Evolutionary conservation across 1,284 basidiomycete species (phyloP), one percentile per base, ranked within the genome.

Genomic region (Fomitopsis betulina): DNA sequence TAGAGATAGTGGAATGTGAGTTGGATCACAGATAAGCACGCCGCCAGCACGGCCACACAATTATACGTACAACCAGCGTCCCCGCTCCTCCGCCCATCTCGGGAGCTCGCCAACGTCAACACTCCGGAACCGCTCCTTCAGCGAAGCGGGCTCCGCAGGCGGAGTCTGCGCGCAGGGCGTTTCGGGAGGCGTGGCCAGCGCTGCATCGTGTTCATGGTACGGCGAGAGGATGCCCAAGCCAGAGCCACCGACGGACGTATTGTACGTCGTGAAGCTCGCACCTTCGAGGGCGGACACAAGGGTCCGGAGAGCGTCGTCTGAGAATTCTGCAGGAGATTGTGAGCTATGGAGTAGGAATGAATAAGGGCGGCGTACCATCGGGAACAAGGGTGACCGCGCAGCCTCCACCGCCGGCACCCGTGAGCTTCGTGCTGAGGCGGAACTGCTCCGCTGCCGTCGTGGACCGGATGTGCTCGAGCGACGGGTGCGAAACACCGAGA

Each of bases 341-440:
- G 58, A 52, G 55, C 43, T 57, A 49, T 57, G 56, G 32, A 47
- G 60, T n/a, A 25, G 49, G 9, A 32, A 2, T n/a, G 19, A 30
- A 7, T 10, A 38, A 27, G 45, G 27, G 37, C 38, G n/a, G 74
- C 80, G 58, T 60, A 87, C 94, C 83, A 75, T 98, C 94, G 53
- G 96, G 96, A 54, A 99, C 81, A 35, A 99, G 83, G 5, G 96
- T 98, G 30, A 99, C 94, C 2, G 96, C 91, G 69, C 97, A 99
- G 17, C 97, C 97, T 17, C 97, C 97, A 30, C 97, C 97, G n/a
- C 97, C 97, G 2, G 97, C 96, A 42, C 97, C 97, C 2, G 97
- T 99, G 56, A 99, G 76, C 78, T 99, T 99, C n/a, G 96, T 98
- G 63, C 87, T 87, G 51, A 99, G 78, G 6, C 75, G 76, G 73